phyloP scores from a whole-genome alignment of 2,329 filamentous ascomycete genomes.

The Pseudomassariella vexata region DNA sequence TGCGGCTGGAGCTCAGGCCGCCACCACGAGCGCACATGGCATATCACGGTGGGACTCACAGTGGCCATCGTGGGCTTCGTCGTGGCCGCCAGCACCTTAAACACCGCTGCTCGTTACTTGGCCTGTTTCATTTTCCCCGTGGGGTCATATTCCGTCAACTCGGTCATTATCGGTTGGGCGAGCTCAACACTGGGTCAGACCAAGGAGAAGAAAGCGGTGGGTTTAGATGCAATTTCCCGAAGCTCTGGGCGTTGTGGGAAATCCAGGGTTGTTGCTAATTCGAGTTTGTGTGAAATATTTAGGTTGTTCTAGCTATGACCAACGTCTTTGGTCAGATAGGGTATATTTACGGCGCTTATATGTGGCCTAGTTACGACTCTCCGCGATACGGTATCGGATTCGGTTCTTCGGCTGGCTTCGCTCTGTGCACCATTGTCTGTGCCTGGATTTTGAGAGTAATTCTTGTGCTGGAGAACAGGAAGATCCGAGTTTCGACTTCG shows the following conservation, averaged over 20 bases:
- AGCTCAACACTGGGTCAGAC: slow-evolving; percentile 37
- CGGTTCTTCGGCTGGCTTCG: slow-evolving; percentile 37
- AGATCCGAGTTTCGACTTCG: slow-evolving; percentile 25
- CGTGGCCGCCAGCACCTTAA: slow-evolving; percentile 29
- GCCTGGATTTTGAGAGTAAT: slow-evolving; percentile 37
- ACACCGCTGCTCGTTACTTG: slow-evolving; percentile 32
- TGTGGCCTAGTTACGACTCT: slow-evolving; percentile 39
- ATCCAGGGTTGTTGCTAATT: no score
- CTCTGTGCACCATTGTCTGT: slow-evolving; percentile 27
- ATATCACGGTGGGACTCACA: slow-evolving; percentile 38
- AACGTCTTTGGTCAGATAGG: slow-evolving; percentile 41
- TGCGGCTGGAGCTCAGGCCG: slow-evolving; percentile 44
- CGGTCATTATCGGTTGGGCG: slow-evolving; percentile 40
- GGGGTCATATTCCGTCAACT: slow-evolving; percentile 39
- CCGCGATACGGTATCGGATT: slow-evolving; percentile 39
- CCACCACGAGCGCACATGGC: slow-evolving; percentile 42
- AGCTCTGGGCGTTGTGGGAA: no score
- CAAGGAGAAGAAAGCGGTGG: slow-evolving; percentile 41
- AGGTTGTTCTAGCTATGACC: slow-evolving; percentile 38
- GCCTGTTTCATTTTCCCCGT: slow-evolving; percentile 36
- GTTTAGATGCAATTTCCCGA: slow-evolving; percentile 9
- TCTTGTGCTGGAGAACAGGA: slow-evolving; percentile 35
- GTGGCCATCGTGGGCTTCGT: slow-evolving; percentile 37
- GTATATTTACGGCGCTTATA: slow-evolving; percentile 45
- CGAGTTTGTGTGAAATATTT: no score